These are phyloP conservation scores for Trichoderma gracile DNA, from an alignment of 2,329 filamentous ascomycete species.

Conservation along the genomic window DNA sequence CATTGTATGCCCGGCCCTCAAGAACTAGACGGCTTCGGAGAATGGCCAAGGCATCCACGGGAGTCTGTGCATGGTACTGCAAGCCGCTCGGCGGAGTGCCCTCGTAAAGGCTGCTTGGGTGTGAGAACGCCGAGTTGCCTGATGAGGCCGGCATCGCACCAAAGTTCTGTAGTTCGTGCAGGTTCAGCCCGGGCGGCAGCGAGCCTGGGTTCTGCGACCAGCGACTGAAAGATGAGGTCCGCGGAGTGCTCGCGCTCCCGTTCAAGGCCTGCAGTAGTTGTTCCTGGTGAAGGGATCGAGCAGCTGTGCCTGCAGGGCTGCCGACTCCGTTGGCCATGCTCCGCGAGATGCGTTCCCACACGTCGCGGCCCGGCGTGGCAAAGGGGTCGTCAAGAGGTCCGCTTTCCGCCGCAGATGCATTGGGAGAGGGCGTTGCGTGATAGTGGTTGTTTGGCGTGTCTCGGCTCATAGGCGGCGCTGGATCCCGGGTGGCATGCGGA, in stretches of 20 bases:
- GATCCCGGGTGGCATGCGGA: constrained; percentile 33
- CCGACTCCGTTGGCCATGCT: constrained; percentile 14
- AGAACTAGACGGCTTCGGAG: constrained; percentile 26
- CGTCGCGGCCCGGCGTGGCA: constrained; percentile 32
- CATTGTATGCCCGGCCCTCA: constrained; percentile 27
- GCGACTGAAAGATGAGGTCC: constrained; percentile 37
- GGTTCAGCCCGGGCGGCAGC: constrained; percentile 26
- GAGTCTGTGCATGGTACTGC: constrained; percentile 27
- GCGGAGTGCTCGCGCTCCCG: constrained; percentile 31
- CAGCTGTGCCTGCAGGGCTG: constrained; percentile 14
- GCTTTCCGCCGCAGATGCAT: not conserved
- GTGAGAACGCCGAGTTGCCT: constrained; percentile 45
- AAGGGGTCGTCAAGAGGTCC: constrained; percentile 38
- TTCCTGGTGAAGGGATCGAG: constrained; percentile 39
- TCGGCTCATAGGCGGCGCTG: constrained; percentile 29
- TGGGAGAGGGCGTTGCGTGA: constrained; percentile 16
- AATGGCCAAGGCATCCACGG: constrained; percentile 26
- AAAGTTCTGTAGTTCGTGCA: constrained; percentile 29
- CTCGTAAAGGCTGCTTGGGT: constrained; percentile 53
- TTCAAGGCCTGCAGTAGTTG: constrained; percentile 41
- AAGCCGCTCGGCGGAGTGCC: constrained; percentile 45
- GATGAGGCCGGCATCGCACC: constrained; percentile 34
- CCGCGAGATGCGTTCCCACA: constrained; percentile 14
- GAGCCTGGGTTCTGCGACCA: constrained; percentile 33
- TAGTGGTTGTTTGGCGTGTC: constrained; percentile 32